phyloP scores from a whole-genome alignment of 2,329 filamentous ascomycete species.

The Tolypocladium endophyticum region DNA sequence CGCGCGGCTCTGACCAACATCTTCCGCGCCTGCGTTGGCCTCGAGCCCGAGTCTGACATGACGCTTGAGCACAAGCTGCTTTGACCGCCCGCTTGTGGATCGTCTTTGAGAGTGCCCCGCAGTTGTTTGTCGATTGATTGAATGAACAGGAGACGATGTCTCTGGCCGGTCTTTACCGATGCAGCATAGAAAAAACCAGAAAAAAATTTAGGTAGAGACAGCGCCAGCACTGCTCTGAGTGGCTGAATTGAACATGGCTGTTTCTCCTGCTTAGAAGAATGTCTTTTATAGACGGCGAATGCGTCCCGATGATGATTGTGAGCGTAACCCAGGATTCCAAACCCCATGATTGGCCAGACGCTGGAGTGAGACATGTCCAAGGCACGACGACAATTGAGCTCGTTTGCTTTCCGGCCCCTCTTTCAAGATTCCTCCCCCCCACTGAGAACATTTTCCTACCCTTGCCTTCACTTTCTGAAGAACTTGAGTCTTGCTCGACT shows the following conservation, averaged over 20 bases:
- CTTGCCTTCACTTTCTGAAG: too few relatives aligned
- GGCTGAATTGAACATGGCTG: neutral
- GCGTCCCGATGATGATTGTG: neutral
- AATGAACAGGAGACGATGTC: neutral
- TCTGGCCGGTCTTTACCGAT: conserved; percentile 8
- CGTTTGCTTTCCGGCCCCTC: too few relatives aligned
- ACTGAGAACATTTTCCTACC: too few relatives aligned
- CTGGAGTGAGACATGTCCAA: too few relatives aligned
- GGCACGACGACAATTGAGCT: too few relatives aligned
- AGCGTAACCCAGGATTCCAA: too few relatives aligned
- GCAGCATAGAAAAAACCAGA: neutral
- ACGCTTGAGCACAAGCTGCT: conserved; percentile 98
- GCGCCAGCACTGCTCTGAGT: conserved; percentile 4
- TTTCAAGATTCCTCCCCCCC: too few relatives aligned
- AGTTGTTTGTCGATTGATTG: neutral
- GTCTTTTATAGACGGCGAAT: neutral
- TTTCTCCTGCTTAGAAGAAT: neutral
- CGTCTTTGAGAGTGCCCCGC: neutral
- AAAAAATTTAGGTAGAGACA: conserved; percentile 9
- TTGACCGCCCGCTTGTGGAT: conserved; percentile 25
- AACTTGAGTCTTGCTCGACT: too few relatives aligned
- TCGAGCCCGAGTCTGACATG: conserved; percentile 98
- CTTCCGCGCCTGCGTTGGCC: conserved; percentile 92
- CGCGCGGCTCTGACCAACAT: conserved; percentile 92
- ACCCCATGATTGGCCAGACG: too few relatives aligned